Percentiles rank a stretch among this genome's conserved stretches.
These are phyloP conservation scores for Hydrangea macrophylla DNA, from an alignment of 148 eudicot species.

Conservation along the genomic window DNA sequence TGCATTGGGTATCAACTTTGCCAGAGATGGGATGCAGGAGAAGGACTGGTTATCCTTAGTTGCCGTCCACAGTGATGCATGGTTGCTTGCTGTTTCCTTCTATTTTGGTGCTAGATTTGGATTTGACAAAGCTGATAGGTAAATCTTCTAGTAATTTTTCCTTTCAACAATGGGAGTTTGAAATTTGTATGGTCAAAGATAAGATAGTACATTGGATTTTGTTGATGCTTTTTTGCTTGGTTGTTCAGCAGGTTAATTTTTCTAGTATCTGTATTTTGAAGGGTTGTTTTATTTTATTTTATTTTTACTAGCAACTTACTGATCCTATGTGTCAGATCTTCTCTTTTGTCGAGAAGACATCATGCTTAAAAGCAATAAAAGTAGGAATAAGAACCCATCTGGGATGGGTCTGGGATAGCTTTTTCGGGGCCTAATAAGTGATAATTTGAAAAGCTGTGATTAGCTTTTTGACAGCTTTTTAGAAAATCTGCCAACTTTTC, in stretches of 20 bases:
- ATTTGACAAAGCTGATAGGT: slow-evolving; percentile 20
- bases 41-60: slow-evolving; percentile 22
- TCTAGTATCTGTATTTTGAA: neutral
- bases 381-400: no score
- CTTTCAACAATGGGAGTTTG: neutral
- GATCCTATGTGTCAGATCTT: neutral
- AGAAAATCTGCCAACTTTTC: no score
- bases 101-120: slow-evolving; percentile 27
- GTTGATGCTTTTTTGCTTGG: neutral
- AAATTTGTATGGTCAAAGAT: no score
- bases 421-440: no score
- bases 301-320: neutral
- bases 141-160: neutral
- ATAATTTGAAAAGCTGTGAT: no score
- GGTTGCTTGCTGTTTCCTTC: slow-evolving; percentile 23
- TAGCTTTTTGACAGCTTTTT: no score
- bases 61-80: slow-evolving; percentile 21
- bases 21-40: slow-evolving; percentile 23
- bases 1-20: slow-evolving; percentile 20
- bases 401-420: no score
- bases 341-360: neutral
- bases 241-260: neutral
- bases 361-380: neutral
- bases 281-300: neutral
- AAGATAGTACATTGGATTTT: neutral